These are phyloP conservation scores for Raphidocelis subcapitata DNA, from an alignment of 139 green algal genomes.

Conservation along the genomic window DNA sequence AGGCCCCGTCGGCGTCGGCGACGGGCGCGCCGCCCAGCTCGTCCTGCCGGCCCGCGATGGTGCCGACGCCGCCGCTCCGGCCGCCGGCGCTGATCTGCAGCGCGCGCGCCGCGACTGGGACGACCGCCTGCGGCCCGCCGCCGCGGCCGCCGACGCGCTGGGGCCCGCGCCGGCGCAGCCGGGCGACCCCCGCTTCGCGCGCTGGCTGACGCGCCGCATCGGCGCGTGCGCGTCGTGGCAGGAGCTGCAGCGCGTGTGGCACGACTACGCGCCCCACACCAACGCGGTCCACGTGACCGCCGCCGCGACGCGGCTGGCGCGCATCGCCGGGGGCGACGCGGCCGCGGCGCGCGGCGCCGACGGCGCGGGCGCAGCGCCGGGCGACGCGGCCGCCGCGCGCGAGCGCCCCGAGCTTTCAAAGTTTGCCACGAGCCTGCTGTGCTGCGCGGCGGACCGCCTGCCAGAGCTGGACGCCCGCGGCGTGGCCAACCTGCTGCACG, in stretches of 20 bases:
- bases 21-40: too few relatives aligned
- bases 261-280: not conserved
- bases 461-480: not conserved
- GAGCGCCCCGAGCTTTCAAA: slow-evolving; percentile 1
- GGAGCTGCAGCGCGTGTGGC: not conserved
- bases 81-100: too few relatives aligned
- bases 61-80: too few relatives aligned
- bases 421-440: not conserved
- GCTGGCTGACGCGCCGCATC: slow-evolving; percentile 1
- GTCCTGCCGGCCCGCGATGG: too few relatives aligned
- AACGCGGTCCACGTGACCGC: slow-evolving; percentile 23
- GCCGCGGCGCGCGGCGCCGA: not conserved
- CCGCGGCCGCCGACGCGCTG: too few relatives aligned
- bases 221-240: not conserved
- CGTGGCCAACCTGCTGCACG: not conserved
- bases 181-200: too few relatives aligned
- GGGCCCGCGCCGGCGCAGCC: too few relatives aligned
- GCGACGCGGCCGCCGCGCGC: slow-evolving; percentile 14
- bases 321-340: not conserved
- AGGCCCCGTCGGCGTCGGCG: too few relatives aligned
- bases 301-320: slow-evolving; percentile 8
- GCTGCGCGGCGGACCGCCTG: not conserved
- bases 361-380: too few relatives aligned
- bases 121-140: too few relatives aligned
- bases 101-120: too few relatives aligned